These are phyloP conservation scores for Talaromyces sp. DNA, from an alignment of 2,329 filamentous ascomycete species.

Conservation along the genomic window DNA sequence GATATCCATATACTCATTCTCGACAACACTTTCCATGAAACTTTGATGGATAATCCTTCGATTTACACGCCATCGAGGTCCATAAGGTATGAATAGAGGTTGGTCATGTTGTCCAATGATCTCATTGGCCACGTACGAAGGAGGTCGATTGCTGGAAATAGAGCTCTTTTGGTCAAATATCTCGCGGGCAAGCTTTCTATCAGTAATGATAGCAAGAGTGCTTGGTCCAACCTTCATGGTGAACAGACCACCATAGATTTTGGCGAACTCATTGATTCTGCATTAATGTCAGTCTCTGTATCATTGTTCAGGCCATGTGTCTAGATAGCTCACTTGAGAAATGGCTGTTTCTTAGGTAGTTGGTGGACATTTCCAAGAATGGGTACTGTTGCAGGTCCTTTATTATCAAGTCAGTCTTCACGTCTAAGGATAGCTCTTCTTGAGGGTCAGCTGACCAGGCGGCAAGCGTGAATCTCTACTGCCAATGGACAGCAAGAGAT, in stretches of 20 bases:
- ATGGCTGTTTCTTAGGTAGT: not conserved
- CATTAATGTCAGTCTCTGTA: not conserved
- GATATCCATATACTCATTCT: conserved; percentile 42
- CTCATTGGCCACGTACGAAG: conserved; percentile 36
- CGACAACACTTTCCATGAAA: conserved; percentile 45
- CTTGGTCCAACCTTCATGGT: conserved; percentile 42
- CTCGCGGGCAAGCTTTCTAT: conserved; percentile 40
- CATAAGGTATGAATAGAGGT: conserved; percentile 47
- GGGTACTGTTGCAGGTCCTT: conserved; percentile 15
- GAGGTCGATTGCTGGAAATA: conserved; percentile 44
- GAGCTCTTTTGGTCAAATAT: conserved; percentile 46
- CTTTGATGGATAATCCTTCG: conserved; percentile 47
- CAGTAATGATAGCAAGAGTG: conserved; percentile 43
- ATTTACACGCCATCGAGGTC: conserved; percentile 44
- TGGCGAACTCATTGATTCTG: conserved; percentile 46
- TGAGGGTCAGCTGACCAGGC: not conserved
- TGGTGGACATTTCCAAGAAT: conserved; percentile 19
- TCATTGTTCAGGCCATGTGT: not conserved
- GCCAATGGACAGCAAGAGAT: not conserved
- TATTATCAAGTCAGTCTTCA: conserved; percentile 16
- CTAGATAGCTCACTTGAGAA: not conserved
- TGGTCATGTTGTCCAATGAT: conserved; percentile 49
- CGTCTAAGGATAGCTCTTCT: not conserved
- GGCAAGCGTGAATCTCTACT: conserved; percentile 1
- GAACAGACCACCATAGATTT: conserved; percentile 43